phyloP scores from a whole-genome alignment of 225 moss, liverwort and hornwort genomes.

The Marchantia polymorpha region DNA sequence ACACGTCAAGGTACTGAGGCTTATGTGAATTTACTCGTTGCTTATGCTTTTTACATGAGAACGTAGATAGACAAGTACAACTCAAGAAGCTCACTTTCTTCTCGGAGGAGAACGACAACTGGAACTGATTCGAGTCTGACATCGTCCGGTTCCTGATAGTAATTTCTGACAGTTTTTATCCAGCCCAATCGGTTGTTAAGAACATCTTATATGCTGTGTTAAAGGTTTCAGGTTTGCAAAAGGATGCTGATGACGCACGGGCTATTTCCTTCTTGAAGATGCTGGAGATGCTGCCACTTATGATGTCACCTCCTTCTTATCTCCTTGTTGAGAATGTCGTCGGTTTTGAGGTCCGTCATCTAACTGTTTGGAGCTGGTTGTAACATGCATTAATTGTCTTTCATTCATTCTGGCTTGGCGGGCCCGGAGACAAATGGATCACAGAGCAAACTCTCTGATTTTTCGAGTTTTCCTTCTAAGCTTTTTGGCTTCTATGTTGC shows the following conservation, averaged over 20 bases:
- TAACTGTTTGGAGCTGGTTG: not conserved
- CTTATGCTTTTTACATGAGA: not conserved
- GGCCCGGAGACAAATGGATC: not conserved
- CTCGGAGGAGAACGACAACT: no score
- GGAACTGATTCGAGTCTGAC: no score
- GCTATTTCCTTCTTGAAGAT: conserved; percentile 86
- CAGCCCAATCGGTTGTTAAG: not conserved
- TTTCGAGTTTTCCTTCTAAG: not conserved
- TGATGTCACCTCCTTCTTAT: conserved; percentile 66
- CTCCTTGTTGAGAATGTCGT: conserved; percentile 95
- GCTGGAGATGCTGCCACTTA: conserved; percentile 76
- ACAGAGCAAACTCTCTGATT: not conserved
- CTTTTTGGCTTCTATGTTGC: conserved; percentile 15
- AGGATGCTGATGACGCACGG: conserved; percentile 87
- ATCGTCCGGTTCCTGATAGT: no score
- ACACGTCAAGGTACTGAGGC: conserved; percentile 83
- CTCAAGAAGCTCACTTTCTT: no score
- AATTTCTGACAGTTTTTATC: no score
- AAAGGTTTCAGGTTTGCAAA: conserved; percentile 94
- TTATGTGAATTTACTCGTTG: not conserved
- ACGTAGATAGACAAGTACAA: not conserved
- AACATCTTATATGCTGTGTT: conserved; percentile 56
- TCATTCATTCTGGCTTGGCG: not conserved
- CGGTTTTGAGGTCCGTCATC: conserved; percentile 78
- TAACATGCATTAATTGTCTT: not conserved